Conservation (phyloP, 345 rosid genomes). For the Dimocarpus longan region DNA sequence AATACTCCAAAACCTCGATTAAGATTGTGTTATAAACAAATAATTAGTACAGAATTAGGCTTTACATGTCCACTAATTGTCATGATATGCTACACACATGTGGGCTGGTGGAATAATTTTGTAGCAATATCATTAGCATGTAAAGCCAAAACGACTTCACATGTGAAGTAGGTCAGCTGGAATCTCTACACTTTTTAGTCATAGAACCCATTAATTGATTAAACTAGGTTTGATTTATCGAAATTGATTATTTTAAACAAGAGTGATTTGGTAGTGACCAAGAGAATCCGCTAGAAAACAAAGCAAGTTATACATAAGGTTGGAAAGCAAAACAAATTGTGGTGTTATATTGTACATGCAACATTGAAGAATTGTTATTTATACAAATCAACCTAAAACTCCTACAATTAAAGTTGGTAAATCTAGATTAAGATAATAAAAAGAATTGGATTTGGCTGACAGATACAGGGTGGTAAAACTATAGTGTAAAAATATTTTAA, state of each 20-base stretch:
- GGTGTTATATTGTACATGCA: not conserved
- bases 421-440: no score
- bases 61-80: not conserved
- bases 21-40: not conserved
- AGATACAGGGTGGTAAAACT: not conserved
- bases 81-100: not conserved
- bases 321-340: constrained; percentile 10
- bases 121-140: not conserved
- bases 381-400: no score
- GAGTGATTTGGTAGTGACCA: not conserved
- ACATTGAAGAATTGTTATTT: not conserved
- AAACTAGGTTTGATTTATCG: not conserved
- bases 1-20: not conserved
- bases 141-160: not conserved
- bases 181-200: not conserved
- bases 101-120: constrained; percentile 7
- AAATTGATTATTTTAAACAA: not conserved
- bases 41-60: not conserved
- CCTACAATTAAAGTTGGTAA: not conserved
- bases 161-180: not conserved
- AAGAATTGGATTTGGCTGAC: not conserved
- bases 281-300: not conserved
- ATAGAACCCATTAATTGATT: not conserved
- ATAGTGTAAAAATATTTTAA: not conserved
- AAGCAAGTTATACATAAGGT: not conserved